These are phyloP conservation scores for Diutina mesorugosa DNA, from an alignment of 1,139 yeast species.

Conservation along the genomic window DNA sequence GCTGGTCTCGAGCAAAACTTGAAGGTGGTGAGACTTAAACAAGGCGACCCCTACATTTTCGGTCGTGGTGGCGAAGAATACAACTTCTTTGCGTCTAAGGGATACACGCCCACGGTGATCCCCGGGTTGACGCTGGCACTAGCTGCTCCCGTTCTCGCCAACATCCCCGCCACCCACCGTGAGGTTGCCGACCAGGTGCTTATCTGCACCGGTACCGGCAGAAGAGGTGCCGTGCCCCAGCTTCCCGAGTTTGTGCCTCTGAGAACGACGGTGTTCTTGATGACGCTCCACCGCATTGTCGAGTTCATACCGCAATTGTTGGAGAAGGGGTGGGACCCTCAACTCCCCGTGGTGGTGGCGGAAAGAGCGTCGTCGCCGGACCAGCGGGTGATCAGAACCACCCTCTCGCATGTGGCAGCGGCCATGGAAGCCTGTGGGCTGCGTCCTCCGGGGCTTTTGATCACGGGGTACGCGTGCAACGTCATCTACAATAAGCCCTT, in stretches of 20 bases:
- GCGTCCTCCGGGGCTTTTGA: constrained; percentile 85
- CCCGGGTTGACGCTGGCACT: constrained; percentile 90
- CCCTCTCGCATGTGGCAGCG: constrained; percentile 48
- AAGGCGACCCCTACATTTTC: constrained; percentile 94
- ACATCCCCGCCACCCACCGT: constrained; percentile 85
- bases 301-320: constrained; percentile 52
- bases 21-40: constrained; percentile 80
- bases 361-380: constrained; percentile 93
- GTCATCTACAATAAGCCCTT: constrained; percentile 21
- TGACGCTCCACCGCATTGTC: constrained; percentile 79
- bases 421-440: constrained; percentile 78
- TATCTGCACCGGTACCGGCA: constrained; percentile 91
- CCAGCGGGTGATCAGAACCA: constrained; percentile 73
- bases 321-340: constrained; percentile 51
- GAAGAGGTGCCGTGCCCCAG: constrained; percentile 70
- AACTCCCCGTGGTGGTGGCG: constrained; percentile 70
- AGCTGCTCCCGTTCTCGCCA: constrained; percentile 77
- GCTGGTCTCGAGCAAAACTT: constrained; percentile 51
- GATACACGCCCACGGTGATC: constrained; percentile 58
- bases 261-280: constrained; percentile 77
- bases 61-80: constrained; percentile 97
- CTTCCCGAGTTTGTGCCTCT: constrained; percentile 61
- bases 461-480: constrained; percentile 72
- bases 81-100: constrained; percentile 50
- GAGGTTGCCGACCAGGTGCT: constrained; percentile 88